These are phyloP conservation scores for Stachybotrys chlorohalonatus DNA, from an alignment of 2,329 filamentous ascomycete genomes.

Conservation along the genomic window DNA sequence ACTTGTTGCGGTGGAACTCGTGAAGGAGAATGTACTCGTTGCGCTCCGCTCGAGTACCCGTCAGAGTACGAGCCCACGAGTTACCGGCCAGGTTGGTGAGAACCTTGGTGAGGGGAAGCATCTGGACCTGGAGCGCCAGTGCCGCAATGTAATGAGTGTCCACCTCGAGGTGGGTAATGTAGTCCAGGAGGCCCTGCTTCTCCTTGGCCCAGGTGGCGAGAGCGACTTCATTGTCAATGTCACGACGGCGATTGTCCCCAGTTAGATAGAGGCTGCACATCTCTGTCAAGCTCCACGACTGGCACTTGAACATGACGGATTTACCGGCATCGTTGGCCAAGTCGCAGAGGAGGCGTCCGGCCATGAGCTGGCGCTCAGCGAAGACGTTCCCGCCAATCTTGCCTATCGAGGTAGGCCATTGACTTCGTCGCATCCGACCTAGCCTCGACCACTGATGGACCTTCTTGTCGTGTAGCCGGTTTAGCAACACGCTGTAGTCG, in stretches of 20 bases:
- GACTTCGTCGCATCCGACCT: conserved; percentile 69
- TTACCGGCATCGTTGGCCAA: conserved; percentile 94
- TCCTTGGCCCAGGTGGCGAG: conserved; percentile 73
- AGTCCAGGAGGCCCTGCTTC: conserved; percentile 83
- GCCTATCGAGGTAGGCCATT: conserved; percentile 83
- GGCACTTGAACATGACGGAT: conserved; percentile 93
- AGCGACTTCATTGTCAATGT: conserved; percentile 81
- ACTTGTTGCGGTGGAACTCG: conserved; percentile 94
- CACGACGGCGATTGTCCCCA: conserved; percentile 61
- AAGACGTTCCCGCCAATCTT: conserved; percentile 87
- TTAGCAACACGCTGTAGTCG: conserved; percentile 86
- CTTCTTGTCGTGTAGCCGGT: conserved; percentile 79
- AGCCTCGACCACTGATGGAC: conserved; percentile 92
- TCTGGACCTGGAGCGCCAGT: conserved; percentile 78
- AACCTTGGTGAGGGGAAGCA: conserved; percentile 88
- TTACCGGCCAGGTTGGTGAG: conserved; percentile 95
- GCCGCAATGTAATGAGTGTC: conserved; percentile 96
- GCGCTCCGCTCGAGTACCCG: conserved; percentile 89
- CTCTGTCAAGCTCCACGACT: conserved; percentile 95
- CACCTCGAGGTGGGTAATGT: conserved; percentile 85
- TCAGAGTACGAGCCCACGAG: conserved; percentile 93
- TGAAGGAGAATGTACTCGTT: conserved; percentile 99
- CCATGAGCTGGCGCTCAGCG: conserved; percentile 80
- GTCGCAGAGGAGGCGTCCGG: conserved; percentile 86
- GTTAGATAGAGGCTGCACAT: conserved; percentile 91